Percentiles rank a stretch among this genome's conserved stretches.
These are phyloP conservation scores for Lodderomyces parapsilosis DNA, from an alignment of 1,139 yeast genomes.

Conservation along the genomic window DNA sequence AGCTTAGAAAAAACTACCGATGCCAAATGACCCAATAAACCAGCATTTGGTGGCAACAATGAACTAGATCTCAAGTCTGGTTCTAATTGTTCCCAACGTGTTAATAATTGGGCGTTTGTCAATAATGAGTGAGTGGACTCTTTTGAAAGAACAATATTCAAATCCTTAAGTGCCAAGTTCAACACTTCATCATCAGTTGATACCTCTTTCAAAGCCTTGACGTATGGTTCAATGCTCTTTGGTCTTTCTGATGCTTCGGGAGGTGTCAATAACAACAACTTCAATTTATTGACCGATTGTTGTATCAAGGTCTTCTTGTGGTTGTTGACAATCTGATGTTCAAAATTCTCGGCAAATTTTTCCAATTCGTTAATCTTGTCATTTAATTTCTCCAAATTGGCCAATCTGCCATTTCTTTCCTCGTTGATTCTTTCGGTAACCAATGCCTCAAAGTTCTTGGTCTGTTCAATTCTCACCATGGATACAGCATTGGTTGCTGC, in stretches of 20 bases:
- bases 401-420: slow-evolving; percentile 82
- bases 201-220: slow-evolving; percentile 45
- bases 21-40: slow-evolving; percentile 86
- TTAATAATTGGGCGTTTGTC: slow-evolving; percentile 62
- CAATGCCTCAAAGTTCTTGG: slow-evolving; percentile 66
- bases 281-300: slow-evolving; percentile 55
- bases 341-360: slow-evolving; percentile 56
- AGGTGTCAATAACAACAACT: slow-evolving; percentile 39
- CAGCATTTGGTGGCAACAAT: slow-evolving; percentile 90
- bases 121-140: slow-evolving; percentile 61
- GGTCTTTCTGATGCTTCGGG: slow-evolving; percentile 27
- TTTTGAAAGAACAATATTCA: slow-evolving; percentile 41
- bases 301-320: slow-evolving; percentile 59
- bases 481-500: slow-evolving; percentile 79
- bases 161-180: slow-evolving; percentile 35
- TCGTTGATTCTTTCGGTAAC: slow-evolving; percentile 64
- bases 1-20: slow-evolving; percentile 76
- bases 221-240: slow-evolving; percentile 40
- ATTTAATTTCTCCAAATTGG: slow-evolving; percentile 62
- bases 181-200: slow-evolving; percentile 48
- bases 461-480: slow-evolving; percentile 68
- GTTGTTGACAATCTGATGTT: slow-evolving; percentile 53
- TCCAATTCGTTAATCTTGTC: slow-evolving; percentile 59
- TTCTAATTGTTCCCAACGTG: slow-evolving; percentile 71
- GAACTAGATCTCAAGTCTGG: slow-evolving; percentile 91